Evolutionary conservation across 805 yeast genomes (phyloP).

Genomic region (Wickerhamomyces alni): DNA sequence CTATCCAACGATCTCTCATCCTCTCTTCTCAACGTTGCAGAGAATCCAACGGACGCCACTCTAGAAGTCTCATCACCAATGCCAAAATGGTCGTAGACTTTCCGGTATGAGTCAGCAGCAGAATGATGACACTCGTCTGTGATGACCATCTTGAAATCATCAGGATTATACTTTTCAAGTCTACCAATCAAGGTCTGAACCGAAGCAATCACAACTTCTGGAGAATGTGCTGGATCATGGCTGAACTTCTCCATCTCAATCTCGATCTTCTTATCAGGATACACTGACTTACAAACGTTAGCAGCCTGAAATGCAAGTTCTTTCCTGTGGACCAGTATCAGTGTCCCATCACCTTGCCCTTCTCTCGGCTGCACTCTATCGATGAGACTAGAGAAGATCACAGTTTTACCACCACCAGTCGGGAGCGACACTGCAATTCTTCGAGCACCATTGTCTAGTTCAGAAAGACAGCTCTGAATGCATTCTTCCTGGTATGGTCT

Average conservation of each 20-base stretch:
- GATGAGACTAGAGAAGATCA: slow-evolving; percentile 59
- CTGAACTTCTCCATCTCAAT: slow-evolving; percentile 61
- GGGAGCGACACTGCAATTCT: slow-evolving; percentile 82
- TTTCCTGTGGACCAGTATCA: slow-evolving; percentile 75
- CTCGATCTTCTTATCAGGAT: slow-evolving; percentile 49
- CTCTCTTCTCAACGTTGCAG: slow-evolving; percentile 80
- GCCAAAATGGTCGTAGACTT: slow-evolving; percentile 51
- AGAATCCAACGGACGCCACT: slow-evolving; percentile 70
- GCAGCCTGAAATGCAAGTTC: slow-evolving; percentile 75
- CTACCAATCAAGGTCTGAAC: slow-evolving; percentile 58
- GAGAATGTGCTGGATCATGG: slow-evolving; percentile 30
- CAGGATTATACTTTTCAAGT: slow-evolving; percentile 47
- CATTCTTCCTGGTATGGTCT: slow-evolving; percentile 69
- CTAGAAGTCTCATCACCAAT: slow-evolving; percentile 27
- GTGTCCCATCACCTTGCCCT: slow-evolving; percentile 27
- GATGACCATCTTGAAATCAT: slow-evolving; percentile 63
- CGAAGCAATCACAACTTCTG: slow-evolving; percentile 73
- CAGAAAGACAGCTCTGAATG: slow-evolving; percentile 44
- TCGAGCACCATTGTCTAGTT: slow-evolving; percentile 38
- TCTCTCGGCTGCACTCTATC: slow-evolving; percentile 32
- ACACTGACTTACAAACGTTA: slow-evolving; percentile 34
- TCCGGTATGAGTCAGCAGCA: slow-evolving; percentile 60
- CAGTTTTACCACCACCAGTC: slow-evolving; percentile 94
- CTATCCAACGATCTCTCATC: slow-evolving; percentile 56
- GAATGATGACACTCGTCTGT: slow-evolving; percentile 95